These are phyloP conservation scores for Aphanomyces invadans DNA, from an alignment of 352 stramenopile species.

Conservation along the genomic window DNA sequence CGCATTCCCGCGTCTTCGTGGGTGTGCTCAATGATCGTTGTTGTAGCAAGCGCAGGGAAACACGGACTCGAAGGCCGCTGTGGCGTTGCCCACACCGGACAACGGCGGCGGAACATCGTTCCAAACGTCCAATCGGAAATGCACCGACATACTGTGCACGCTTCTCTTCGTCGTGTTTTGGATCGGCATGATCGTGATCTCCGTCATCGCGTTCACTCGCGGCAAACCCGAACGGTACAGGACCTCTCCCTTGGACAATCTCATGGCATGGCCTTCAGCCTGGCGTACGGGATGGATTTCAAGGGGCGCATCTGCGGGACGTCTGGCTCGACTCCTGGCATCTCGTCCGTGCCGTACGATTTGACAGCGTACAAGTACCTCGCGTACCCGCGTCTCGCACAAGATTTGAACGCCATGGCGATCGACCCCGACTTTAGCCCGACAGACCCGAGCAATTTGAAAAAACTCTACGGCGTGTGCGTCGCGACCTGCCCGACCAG, in stretches of 20 bases:
- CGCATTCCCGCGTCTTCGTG: neutral
- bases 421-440: conserved; percentile 25
- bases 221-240: conserved; percentile 62
- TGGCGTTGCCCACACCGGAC: conserved; percentile 19
- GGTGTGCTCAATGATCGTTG: neutral
- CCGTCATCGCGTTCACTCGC: conserved; percentile 47
- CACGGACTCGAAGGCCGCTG: neutral
- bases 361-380: conserved; percentile 57
- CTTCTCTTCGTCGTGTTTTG: conserved; percentile 53
- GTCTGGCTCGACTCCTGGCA: conserved; percentile 35
- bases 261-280: conserved; percentile 27
- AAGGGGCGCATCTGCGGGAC: conserved; percentile 59
- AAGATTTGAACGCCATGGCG: conserved; percentile 40
- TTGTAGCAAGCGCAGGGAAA: neutral
- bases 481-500: conserved; percentile 43
- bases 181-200: conserved; percentile 61
- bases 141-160: conserved; percentile 59
- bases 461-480: conserved; percentile 45
- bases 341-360: conserved; percentile 47
- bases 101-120: conserved; percentile 42
- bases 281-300: conserved; percentile 71
- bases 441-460: conserved; percentile 28
- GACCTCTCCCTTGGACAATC: conserved; percentile 32
- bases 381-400: conserved; percentile 55
- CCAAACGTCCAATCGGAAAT: conserved; percentile 62